These are phyloP conservation scores for Nemania sp. DNA, from an alignment of 2,329 filamentous ascomycete species.

Conservation along the genomic window DNA sequence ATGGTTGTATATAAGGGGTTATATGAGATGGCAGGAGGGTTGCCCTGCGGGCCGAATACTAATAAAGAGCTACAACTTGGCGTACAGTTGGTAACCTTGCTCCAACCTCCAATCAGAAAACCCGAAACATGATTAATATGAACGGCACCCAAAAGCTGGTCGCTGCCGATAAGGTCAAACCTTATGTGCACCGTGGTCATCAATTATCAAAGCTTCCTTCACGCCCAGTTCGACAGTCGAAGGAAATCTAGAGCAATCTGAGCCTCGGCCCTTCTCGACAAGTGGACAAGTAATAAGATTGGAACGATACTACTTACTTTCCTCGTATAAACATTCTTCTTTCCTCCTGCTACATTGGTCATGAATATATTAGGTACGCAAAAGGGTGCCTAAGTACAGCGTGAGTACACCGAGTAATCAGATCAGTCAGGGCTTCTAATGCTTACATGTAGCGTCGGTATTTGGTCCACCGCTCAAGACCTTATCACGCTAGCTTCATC, in stretches of 20 bases:
- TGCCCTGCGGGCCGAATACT: conserved; percentile 46
- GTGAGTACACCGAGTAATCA: not conserved
- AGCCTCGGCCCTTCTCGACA: not conserved
- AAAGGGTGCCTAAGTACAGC: not conserved
- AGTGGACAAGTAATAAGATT: not conserved
- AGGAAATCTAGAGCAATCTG: conserved; percentile 5
- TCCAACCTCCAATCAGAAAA: conserved; percentile 36
- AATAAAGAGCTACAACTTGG: conserved; percentile 38
- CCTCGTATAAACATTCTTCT: conserved; percentile 6
- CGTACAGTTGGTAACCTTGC: conserved; percentile 45
- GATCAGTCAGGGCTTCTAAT: not conserved
- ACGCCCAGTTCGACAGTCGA: conserved; percentile 6
- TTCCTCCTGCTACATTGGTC: not conserved
- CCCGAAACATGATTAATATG: conserved; percentile 11
- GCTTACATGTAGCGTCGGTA: not conserved
- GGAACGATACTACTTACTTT: not conserved
- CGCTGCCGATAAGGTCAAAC: conserved; percentile 9
- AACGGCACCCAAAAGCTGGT: conserved; percentile 19
- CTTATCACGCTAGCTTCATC: not conserved
- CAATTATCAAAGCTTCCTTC: not conserved
- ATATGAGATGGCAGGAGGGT: conserved; percentile 37
- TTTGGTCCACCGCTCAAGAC: not conserved
- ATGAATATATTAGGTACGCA: too few relatives aligned
- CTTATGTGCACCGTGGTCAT: conserved; percentile 15
- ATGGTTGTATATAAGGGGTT: conserved; percentile 2